A percentile compares a stretch with the other conserved stretches of the same genome.
Conservation (phyloP, 208 protist genomes). For the Leishmania amazonensis region DNA sequence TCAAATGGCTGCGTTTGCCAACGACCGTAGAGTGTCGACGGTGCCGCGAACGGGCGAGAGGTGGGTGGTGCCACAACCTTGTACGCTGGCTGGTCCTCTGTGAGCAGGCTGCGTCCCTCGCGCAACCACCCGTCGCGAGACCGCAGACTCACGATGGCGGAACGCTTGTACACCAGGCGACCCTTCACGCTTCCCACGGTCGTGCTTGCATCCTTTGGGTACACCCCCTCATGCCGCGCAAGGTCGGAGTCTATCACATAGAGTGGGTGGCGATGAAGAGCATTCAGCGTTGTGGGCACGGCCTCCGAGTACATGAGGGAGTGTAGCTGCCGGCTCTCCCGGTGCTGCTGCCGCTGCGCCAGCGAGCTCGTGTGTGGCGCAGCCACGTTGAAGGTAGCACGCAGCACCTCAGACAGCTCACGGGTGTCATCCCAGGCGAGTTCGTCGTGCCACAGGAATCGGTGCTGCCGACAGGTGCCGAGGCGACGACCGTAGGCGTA, state of each 20-base stretch:
- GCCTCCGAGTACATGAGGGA: constrained; percentile 81
- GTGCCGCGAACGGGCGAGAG: constrained; percentile 78
- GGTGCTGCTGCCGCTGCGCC: constrained; percentile 34
- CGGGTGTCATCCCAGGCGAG: constrained; percentile 80
- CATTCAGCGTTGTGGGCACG: constrained; percentile 79
- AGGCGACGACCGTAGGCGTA: constrained; percentile 61
- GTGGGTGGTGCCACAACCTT: constrained; percentile 80
- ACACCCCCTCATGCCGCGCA: constrained; percentile 77
- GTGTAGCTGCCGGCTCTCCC: constrained; percentile 76
- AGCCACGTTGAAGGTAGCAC: constrained; percentile 51
- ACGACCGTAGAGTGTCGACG: constrained; percentile 74
- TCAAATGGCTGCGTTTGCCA: constrained; percentile 90
- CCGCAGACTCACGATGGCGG: constrained; percentile 76
- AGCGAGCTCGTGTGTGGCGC: constrained; percentile 21
- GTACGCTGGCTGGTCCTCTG: constrained; percentile 69
- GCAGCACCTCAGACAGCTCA: constrained; percentile 75
- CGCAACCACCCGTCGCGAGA: constrained; percentile 90
- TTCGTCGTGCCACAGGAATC: constrained; percentile 79
- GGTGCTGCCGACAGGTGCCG: constrained; percentile 55
- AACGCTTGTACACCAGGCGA: constrained; percentile 88
- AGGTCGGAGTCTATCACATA: constrained; percentile 86
- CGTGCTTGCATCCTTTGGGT: constrained; percentile 76
- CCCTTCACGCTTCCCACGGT: constrained; percentile 86
- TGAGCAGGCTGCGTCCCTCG: constrained; percentile 65
- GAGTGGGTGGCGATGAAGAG: constrained; percentile 78